phyloP scores from a whole-genome alignment of 805 yeast genomes.

The Maudiozyma turicensis region DNA sequence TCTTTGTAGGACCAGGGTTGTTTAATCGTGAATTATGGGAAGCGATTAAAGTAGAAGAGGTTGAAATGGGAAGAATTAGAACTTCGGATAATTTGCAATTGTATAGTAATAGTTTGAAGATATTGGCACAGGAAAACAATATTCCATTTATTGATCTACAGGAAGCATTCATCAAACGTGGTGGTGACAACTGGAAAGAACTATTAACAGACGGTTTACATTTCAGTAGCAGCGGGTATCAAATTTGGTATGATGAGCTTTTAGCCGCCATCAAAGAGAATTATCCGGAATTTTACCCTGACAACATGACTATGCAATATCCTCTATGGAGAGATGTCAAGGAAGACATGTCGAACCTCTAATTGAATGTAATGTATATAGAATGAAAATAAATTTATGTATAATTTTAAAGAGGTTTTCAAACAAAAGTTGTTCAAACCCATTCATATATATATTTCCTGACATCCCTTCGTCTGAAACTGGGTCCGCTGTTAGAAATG shows the following conservation, averaged over 20 bases:
- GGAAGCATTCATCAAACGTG: constrained; percentile 33
- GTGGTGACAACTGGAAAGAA: constrained; percentile 31
- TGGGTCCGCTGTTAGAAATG: too few species aligned
- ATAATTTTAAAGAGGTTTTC: too few species aligned
- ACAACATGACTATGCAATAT: constrained; percentile 28
- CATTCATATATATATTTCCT: too few species aligned
- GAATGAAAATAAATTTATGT: too few species aligned
- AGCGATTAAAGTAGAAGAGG: constrained; percentile 24
- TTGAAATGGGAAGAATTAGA: constrained; percentile 35
- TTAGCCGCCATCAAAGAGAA: constrained; percentile 28
- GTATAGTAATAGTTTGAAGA: constrained; percentile 43
- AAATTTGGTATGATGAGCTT: constrained; percentile 38
- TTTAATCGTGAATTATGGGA: constrained; percentile 41
- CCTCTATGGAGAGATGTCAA: constrained; percentile 35
- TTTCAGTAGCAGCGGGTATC: constrained; percentile 45
- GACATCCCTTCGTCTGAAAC: too few species aligned
- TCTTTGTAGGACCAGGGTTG: constrained; percentile 55
- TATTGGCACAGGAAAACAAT: constrained; percentile 35
- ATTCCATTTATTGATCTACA: constrained; percentile 55
- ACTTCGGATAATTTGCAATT: constrained; percentile 34
- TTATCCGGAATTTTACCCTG: constrained; percentile 44
- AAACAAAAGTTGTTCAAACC: too few species aligned
- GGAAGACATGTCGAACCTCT: constrained; percentile 17
- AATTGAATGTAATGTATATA: neutral
- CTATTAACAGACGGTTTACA: constrained; percentile 51